Base-by-base conservation (phyloP, 495 filamentous ascomycete species). In the Penicillium egyptiacum region DNA sequence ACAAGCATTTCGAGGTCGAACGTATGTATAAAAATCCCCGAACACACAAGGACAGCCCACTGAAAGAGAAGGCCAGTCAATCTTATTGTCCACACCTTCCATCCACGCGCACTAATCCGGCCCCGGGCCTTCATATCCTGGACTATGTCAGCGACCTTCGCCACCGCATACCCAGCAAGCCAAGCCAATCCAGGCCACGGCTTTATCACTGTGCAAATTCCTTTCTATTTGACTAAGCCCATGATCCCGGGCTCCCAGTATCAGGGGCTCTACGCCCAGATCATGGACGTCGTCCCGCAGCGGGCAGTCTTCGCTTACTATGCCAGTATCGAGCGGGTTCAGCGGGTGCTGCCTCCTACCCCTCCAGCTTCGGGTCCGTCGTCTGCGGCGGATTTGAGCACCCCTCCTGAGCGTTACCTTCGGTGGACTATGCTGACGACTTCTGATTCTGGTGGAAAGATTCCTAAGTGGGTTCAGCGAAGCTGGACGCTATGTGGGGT, bases 361-460 rank as follows among this genome's bases (percentile, higher is more conserved):
- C 4, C 37, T 1, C 5, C 19, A 5, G 4, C 23, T 17, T 25
- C 10, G 23, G 5, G 7, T 16, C 31, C 4, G 6, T n/a, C 31
- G 23, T n/a, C 54, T 40, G 5, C 47, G 0, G 8, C 22, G 0
- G 39, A 48, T n/a, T 28, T 9, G 20, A 45, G 19, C 23, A 14
- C 16, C 14, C 16, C 12, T 19, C 16, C 20, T n/a, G 26, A 44
- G 0, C 75, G 70, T 33, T 70, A 61, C 30, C 75, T 88, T 30
- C 76, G 83, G 57, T 91, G 86, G 86, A 76, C 83, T 6, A 88
- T 89, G 81, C 82, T 82, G 4, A 89, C 87, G 43, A 81, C 83
- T n/a, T 86, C 85, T 43, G 81, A 91, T 65, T 86, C 88, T 0
- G 76, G 76, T 17, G 88, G 88, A 9, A 75, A 77, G 25, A 76